Conservation (phyloP, 345 rosid species). For the Isatis tinctoria region DNA sequence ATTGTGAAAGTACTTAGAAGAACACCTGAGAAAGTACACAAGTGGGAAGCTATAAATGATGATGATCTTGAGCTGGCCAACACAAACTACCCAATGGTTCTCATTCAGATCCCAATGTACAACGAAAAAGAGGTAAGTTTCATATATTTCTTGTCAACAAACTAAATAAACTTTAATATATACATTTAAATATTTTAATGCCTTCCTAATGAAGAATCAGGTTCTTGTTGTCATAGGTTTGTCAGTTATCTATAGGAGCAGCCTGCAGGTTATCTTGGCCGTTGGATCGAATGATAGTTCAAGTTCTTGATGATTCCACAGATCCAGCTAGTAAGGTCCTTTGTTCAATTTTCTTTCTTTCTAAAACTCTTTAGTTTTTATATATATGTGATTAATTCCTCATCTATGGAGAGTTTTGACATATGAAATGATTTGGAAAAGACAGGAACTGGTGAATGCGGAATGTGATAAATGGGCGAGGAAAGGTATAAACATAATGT, state of each 20-base stretch:
- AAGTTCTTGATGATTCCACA: conserved; percentile 68
- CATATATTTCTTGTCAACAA: background rate
- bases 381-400: too few species aligned
- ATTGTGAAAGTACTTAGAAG: conserved; percentile 40
- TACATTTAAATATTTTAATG: background rate
- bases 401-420: background rate
- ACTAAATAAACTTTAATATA: background rate
- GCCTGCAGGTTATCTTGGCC: conserved; percentile 69
- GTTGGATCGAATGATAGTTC: conserved; percentile 50
- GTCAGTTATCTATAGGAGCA: conserved; percentile 61
- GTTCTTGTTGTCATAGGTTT: conserved; percentile 41
- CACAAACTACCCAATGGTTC: conserved; percentile 36
- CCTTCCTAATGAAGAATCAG: background rate
- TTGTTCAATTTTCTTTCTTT: conserved; percentile 4
- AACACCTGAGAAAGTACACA: conserved; percentile 42
- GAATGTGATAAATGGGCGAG: conserved; percentile 39
- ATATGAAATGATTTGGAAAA: conserved; percentile 14
- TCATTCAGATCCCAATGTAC: conserved; percentile 41
- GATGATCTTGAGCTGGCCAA: conserved; percentile 47
- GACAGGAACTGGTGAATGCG: conserved; percentile 31
- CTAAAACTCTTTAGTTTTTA: too few species aligned
- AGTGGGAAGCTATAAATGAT: conserved; percentile 41
- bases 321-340: conserved; percentile 60
- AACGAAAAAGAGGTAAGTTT: conserved; percentile 35
- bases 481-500: conserved; percentile 35